These are phyloP conservation scores for Diversispora eburnea DNA, from an alignment of 192 early-diverging fungal genomes.

Conservation along the genomic window DNA sequence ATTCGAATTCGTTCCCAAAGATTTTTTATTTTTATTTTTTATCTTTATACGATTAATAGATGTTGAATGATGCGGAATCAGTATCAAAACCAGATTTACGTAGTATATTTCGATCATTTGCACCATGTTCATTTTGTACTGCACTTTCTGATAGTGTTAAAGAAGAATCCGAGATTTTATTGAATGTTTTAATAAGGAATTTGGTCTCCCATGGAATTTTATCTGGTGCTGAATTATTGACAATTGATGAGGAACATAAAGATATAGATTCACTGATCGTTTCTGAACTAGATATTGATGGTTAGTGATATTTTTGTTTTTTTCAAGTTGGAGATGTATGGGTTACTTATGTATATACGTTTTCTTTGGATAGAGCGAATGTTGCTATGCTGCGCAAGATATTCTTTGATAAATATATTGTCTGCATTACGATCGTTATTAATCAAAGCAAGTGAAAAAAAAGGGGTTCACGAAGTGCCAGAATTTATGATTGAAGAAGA, in stretches of 20 bases:
- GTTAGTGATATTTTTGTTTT: background rate
- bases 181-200: background rate
- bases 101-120: background rate
- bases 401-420: constrained; percentile 16
- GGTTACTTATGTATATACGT: background rate
- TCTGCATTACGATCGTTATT: background rate
- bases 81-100: constrained; percentile 5
- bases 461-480: background rate
- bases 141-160: constrained; percentile 2
- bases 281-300: background rate
- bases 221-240: constrained; percentile 1
- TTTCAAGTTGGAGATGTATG: background rate
- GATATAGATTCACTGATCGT: background rate
- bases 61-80: background rate
- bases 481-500: background rate
- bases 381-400: constrained; percentile 8
- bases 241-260: background rate
- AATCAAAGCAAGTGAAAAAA: background rate
- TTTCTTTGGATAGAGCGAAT: background rate
- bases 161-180: constrained; percentile 1
- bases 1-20: background rate
- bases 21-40: background rate
- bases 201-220: background rate
- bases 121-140: constrained; percentile 2
- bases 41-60: background rate